Evolutionary conservation across 129 eudicot genomes (phyloP).

Genomic region (Chrysanthemum makinoi): DNA sequence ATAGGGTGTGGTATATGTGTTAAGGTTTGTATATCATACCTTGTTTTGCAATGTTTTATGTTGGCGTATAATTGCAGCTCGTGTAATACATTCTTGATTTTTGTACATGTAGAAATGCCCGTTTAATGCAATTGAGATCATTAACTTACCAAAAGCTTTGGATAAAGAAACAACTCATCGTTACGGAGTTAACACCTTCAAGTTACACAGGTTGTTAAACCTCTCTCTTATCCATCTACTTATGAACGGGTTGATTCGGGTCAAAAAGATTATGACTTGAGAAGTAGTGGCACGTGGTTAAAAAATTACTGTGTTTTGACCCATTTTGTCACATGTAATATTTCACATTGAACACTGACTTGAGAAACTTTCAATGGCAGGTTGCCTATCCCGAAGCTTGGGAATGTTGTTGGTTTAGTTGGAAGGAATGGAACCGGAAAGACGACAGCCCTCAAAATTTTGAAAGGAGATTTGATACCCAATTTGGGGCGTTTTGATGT

Average conservation of each 20-base stretch:
- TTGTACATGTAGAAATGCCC: not conserved
- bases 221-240: not conserved
- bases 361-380: not conserved
- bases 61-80: no score
- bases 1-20: constrained; percentile 97
- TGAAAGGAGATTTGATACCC: not conserved
- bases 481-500: not conserved
- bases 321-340: not conserved
- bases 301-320: not conserved
- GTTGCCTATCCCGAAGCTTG: not conserved
- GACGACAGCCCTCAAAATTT: not conserved
- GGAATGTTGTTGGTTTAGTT: no score
- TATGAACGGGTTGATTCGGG: no score
- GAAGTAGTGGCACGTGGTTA: no score
- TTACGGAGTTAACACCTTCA: not conserved
- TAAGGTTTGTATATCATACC: constrained; percentile 50
- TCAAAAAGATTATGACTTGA: no score
- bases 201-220: not conserved
- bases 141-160: not conserved
- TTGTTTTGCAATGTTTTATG: no score
- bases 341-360: not conserved
- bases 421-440: not conserved
- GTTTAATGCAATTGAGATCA: not conserved
- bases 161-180: not conserved
- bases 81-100: no score